Evolutionary conservation across 2,329 filamentous ascomycete species (phyloP), one percentile per base, ranked within the genome.

Genomic region (Eutypa lata): DNA sequence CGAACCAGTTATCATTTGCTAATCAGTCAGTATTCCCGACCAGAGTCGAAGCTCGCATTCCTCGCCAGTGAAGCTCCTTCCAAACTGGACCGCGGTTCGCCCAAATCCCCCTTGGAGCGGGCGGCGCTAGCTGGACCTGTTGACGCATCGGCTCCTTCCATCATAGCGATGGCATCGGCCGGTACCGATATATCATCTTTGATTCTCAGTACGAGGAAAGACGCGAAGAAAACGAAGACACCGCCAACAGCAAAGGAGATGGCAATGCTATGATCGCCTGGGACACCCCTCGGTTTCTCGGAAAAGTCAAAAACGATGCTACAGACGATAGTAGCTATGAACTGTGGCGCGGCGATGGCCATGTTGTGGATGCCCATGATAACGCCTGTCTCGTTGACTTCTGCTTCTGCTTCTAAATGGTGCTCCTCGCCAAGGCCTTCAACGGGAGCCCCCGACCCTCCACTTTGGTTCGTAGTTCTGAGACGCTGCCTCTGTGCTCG

Each of bases 311-410:
- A 97, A 57, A 97, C 89, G 54, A 88, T 76, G 65, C 88, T 91
- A 54, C 90, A 93, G 22, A 89, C 84, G 26, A 97, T 74, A 6
- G 91, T 97, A 11, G 93, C 91, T 51, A 97, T 80, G 55, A 97
- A 92, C 68, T 97, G 93, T 1, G 93, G 93, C 5, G 91, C 86
- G 1, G 92, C 91, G 61, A 97, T 89, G 16, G 92, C 88, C 73
- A 97, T 93, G 70, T 97, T 97, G 76, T 97, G 93, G 51, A 97
- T 91, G 8, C 93, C 93, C 2, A 97, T 80, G 44, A 97, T 91
- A 40, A 97, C 89, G 42, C 93, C 91, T 4, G 91, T 90, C 67
- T 94, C 88, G 63, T 92, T 89, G 2, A 83, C 77, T 38, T 83
- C 79, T 24, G 83, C 78, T 2, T 80, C 78, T n/a, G 79, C 78